Evolutionary conservation across 1,139 yeast genomes (phyloP), one percentile per base, ranked within the genome.

Genomic region (Pichia sp.): DNA sequence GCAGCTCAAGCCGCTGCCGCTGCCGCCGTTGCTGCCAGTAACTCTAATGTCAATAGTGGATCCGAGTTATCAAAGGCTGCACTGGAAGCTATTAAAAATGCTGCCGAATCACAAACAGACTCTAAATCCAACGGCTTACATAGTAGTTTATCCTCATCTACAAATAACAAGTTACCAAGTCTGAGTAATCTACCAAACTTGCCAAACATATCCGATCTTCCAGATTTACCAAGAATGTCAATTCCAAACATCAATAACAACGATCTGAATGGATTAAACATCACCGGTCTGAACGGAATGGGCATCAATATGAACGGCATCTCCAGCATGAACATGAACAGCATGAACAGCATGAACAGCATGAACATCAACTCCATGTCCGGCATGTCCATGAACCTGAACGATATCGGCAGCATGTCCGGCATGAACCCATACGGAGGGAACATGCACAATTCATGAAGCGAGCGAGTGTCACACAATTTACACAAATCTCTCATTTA

Each of bases 381-480:
- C 4, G 27, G 35, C 24, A 39, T 39, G 42, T 12, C 28, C 14
- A 39, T 39, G 42, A 39, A 31, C 21, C n/a, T 39, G 35, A 39
- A 39, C 34, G 41, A 38, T 34, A 38, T 38, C 28, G 19, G 24
- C n/a, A 27, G 35, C 12, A 38, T 38, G 28, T 19, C 24, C 15
- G 30, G 42, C 12, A 39, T 39, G 42, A 39, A 32, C 18, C 42
- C 42, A 34, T 39, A 39, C 20, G 30, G 37, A 3, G 42, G 42
- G 17, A 39, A 39, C 20, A 39, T 39, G 42, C 42, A 39, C 42
- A 39, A 39, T 32, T 39, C 42, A 15, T 39, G 37, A 39, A n/a
- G n/a, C n/a, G n/a, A n/a, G n/a, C n/a, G n/a, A n/a, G n/a, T n/a
- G n/a, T n/a, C n/a, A n/a, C n/a, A n/a, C n/a, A n/a, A n/a, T n/a